phyloP scores from a whole-genome alignment of 768 basidiomycete species.

The Amanita pseudoporphyria region DNA sequence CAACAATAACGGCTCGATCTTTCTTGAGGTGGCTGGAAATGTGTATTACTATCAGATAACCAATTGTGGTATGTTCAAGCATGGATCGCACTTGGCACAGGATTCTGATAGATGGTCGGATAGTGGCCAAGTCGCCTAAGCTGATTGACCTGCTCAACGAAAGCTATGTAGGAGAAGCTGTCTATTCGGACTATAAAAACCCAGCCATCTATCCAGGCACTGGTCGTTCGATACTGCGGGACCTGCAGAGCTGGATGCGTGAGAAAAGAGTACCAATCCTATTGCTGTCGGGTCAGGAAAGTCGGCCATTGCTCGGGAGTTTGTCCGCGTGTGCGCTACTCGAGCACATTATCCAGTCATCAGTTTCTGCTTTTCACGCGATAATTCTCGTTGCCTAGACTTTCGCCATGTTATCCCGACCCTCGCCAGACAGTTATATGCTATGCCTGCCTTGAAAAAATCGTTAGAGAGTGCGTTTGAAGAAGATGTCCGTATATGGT shows the following conservation, averaged over 20 bases:
- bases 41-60: not conserved
- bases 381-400: not conserved
- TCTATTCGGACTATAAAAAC: not conserved
- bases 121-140: too few species aligned
- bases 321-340: not conserved
- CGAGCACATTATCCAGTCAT: not conserved
- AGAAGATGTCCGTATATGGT: not conserved
- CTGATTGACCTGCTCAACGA: not conserved
- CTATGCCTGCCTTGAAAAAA: not conserved
- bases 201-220: not conserved
- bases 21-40: not conserved
- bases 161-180: not conserved
- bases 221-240: not conserved
- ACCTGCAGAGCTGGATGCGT: not conserved
- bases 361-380: not conserved
- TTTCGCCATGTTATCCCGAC: not conserved
- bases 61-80: too few species aligned
- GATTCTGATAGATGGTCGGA: too few species aligned
- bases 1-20: not conserved
- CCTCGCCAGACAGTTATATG: not conserved
- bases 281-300: not conserved
- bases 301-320: not conserved
- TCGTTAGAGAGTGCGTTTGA: not conserved
- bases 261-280: not conserved
- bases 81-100: not conserved